A percentile compares a stretch with the other conserved stretches of the same genome.
phyloP scores from a whole-genome alignment of 2,329 filamentous ascomycete genomes.

The Cadophora malorum region DNA sequence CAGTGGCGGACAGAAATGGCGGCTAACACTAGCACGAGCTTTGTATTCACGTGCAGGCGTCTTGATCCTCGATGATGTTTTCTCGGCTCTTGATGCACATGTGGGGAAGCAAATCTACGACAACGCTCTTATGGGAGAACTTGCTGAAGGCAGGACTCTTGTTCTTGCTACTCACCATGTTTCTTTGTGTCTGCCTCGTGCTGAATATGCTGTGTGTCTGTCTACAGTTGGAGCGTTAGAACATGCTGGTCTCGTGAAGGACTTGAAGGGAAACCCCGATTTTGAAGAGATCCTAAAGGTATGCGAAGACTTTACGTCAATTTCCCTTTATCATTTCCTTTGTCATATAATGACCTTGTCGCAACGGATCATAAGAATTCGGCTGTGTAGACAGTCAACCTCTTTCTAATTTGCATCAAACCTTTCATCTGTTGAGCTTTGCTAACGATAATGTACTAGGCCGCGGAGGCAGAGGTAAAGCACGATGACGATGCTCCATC shows the following conservation, averaged over 20 bases:
- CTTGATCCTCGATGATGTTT: slow-evolving; percentile 82
- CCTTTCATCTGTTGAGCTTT: not conserved
- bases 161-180: slow-evolving; percentile 84
- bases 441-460: slow-evolving; percentile 17
- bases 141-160: slow-evolving; percentile 71
- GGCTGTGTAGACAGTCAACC: not conserved
- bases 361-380: not conserved
- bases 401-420: not conserved
- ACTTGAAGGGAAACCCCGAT: slow-evolving; percentile 20
- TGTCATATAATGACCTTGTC: not conserved
- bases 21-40: slow-evolving; percentile 77
- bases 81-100: slow-evolving; percentile 80
- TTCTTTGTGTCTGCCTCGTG: slow-evolving; percentile 69
- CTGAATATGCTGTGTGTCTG: slow-evolving; percentile 74
- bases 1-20: slow-evolving; percentile 71
- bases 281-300: slow-evolving; percentile 28
- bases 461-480: slow-evolving; percentile 19
- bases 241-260: slow-evolving; percentile 27
- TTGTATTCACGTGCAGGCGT: slow-evolving; percentile 79
- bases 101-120: slow-evolving; percentile 80
- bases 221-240: slow-evolving; percentile 25
- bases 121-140: slow-evolving; percentile 71
- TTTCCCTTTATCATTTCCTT: not conserved
- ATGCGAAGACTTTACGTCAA: not conserved
- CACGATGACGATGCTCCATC: slow-evolving; percentile 2